phyloP scores from a whole-genome alignment of 768 basidiomycete species.

The Artomyces pyxidatus region DNA sequence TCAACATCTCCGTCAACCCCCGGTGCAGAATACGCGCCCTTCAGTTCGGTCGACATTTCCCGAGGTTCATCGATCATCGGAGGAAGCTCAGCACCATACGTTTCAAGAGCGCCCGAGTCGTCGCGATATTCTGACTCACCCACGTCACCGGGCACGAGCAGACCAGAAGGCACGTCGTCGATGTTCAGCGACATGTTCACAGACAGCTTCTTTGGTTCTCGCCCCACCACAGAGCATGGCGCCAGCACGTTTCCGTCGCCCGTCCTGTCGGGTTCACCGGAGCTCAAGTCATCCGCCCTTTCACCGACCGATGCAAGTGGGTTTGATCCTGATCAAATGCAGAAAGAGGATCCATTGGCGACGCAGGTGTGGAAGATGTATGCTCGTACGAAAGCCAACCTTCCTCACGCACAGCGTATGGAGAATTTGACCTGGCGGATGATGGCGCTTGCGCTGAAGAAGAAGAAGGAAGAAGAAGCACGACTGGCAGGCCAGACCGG shows the following conservation, averaged over 20 bases:
- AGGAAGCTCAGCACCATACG: conserved; percentile 20
- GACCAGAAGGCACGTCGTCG: conserved; percentile 16
- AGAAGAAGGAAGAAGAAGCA: conserved; percentile 70
- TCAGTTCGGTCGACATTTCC: conserved; percentile 7
- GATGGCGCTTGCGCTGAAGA: conserved; percentile 94
- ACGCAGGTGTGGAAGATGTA: conserved; percentile 98
- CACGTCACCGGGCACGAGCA: background rate
- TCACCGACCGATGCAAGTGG: conserved; percentile 29
- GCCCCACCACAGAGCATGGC: conserved; percentile 30
- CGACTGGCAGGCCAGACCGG: conserved; percentile 19
- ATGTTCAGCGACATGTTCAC: conserved; percentile 49
- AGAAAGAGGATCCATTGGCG: conserved; percentile 83
- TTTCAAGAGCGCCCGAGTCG: conserved; percentile 10
- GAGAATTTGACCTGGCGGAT: conserved; percentile 98
- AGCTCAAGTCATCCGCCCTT: conserved; percentile 39
- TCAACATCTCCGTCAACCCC: conserved; percentile 40
- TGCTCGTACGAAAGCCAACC: conserved; percentile 76
- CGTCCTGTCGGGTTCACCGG: conserved; percentile 59
- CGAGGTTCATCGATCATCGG: conserved; percentile 3
- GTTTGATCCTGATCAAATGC: conserved; percentile 53
- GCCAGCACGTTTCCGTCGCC: conserved; percentile 59
- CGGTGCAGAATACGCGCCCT: conserved; percentile 22
- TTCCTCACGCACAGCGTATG: conserved; percentile 93
- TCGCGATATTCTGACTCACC: conserved; percentile 7
- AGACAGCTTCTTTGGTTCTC: conserved; percentile 47